phyloP scores from a whole-genome alignment of 1,284 basidiomycete species.

The Austropuccinia psidii region DNA sequence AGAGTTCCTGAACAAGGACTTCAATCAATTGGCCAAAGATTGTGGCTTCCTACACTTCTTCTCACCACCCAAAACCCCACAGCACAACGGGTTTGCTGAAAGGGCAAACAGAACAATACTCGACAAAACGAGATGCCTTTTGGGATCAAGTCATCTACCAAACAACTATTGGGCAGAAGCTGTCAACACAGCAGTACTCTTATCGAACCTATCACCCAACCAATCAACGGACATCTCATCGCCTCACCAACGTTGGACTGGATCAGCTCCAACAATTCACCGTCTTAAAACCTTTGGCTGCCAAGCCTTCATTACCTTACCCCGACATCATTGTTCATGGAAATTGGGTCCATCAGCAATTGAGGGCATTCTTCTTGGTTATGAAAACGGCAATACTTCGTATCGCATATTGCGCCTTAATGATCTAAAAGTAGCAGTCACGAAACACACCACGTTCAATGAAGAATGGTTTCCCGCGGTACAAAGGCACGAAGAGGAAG shows the following conservation, averaged over 20 bases:
- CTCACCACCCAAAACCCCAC: slow-evolving; percentile 49
- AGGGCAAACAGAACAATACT: slow-evolving; percentile 44
- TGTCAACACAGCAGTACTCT: slow-evolving; percentile 43
- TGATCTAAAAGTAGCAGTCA: neutral
- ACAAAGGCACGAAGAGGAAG: no score
- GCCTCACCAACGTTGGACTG: neutral
- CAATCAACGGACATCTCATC: neutral
- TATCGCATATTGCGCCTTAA: neutral
- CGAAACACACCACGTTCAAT: neutral
- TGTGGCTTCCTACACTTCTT: slow-evolving; percentile 46
- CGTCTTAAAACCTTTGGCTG: neutral
- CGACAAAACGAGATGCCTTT: slow-evolving; percentile 43
- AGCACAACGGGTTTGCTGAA: slow-evolving; percentile 46
- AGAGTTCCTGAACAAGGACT: slow-evolving; percentile 43
- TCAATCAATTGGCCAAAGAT: slow-evolving; percentile 42
- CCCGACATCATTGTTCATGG: neutral
- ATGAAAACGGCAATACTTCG: neutral
- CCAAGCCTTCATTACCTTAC: neutral
- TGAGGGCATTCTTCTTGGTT: neutral
- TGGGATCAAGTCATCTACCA: slow-evolving; percentile 43
- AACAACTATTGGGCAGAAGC: slow-evolving; percentile 48
- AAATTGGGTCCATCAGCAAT: neutral
- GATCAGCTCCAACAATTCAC: neutral
- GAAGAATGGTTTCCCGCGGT: no score
- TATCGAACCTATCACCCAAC: slow-evolving; percentile 43